Evolutionary conservation across 108 stramenopile species (phyloP).

Genomic region (Parietichytrium sp.): DNA sequence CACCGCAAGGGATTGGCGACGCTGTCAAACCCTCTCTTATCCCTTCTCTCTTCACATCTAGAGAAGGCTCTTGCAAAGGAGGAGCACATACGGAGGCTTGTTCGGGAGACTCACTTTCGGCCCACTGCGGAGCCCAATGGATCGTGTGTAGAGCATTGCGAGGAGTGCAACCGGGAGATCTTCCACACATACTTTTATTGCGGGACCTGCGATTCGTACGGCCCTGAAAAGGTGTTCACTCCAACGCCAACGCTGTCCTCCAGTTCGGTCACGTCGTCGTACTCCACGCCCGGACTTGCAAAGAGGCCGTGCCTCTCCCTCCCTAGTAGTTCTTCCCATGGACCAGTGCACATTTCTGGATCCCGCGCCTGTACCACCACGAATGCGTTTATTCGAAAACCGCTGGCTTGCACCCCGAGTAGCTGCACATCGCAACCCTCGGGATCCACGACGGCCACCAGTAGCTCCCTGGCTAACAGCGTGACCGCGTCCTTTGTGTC

Average conservation of each 20-base stretch:
- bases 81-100: constrained; percentile 4
- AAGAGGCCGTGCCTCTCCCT: no score
- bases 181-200: constrained; percentile 34
- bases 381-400: no score
- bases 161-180: constrained; percentile 36
- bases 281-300: no score
- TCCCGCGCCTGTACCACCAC: no score
- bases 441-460: no score
- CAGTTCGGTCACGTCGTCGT: no score
- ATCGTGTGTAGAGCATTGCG: background rate
- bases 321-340: no score
- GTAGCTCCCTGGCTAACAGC: no score
- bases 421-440: no score
- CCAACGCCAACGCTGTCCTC: constrained; percentile 11
- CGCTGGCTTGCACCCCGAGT: no score
- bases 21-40: constrained; percentile 24
- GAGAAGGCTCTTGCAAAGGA: constrained; percentile 7
- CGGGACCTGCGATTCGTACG: constrained; percentile 24
- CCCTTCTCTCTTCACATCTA: constrained; percentile 1
- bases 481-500: no score
- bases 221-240: constrained; percentile 11
- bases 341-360: no score
- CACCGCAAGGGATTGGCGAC: background rate
- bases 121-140: background rate
- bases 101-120: background rate